phyloP scores from a whole-genome alignment of 305 asterid genomes.

The Fraxinus nigra region DNA sequence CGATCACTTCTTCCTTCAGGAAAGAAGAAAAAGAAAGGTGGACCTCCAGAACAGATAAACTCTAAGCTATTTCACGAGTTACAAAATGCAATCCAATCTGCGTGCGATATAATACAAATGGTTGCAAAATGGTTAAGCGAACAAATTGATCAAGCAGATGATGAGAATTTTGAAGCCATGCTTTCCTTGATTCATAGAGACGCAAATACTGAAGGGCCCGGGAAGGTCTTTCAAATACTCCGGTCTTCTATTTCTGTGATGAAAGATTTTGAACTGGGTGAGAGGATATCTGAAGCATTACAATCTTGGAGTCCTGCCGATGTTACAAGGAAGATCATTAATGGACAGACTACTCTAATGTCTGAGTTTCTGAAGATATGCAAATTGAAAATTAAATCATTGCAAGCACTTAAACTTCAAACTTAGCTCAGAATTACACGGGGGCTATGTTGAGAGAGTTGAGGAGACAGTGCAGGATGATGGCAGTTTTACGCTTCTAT shows the following conservation, averaged over 20 bases:
- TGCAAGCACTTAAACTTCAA: constrained; percentile 50
- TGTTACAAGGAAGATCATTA: constrained; percentile 44
- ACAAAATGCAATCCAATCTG: constrained; percentile 56
- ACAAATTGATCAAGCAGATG: constrained; percentile 54
- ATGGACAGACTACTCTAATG: constrained; percentile 50
- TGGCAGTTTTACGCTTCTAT: constrained; percentile 8
- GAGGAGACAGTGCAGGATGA: constrained; percentile 1
- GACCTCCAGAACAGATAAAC: constrained; percentile 50
- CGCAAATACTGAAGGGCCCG: constrained; percentile 48
- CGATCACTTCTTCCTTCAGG: constrained; percentile 69
- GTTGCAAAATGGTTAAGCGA: constrained; percentile 64
- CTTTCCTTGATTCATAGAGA: constrained; percentile 50
- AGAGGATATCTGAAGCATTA: constrained; percentile 54
- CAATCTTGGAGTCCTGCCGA: constrained; percentile 69
- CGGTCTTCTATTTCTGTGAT: constrained; percentile 39
- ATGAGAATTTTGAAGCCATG: constrained; percentile 43
- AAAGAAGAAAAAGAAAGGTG: constrained; percentile 95
- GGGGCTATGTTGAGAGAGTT: constrained; percentile 3
- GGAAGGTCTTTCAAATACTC: constrained; percentile 51
- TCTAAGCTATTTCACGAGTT: constrained; percentile 45
- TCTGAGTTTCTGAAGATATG: constrained; percentile 64
- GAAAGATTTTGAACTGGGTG: constrained; percentile 56
- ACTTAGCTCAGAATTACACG: constrained; percentile 33
- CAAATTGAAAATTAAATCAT: constrained; percentile 47
- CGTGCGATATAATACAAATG: constrained; percentile 50